Base-by-base conservation (phyloP, 768 basidiomycete species). In the Pulveroboletus sp. region DNA sequence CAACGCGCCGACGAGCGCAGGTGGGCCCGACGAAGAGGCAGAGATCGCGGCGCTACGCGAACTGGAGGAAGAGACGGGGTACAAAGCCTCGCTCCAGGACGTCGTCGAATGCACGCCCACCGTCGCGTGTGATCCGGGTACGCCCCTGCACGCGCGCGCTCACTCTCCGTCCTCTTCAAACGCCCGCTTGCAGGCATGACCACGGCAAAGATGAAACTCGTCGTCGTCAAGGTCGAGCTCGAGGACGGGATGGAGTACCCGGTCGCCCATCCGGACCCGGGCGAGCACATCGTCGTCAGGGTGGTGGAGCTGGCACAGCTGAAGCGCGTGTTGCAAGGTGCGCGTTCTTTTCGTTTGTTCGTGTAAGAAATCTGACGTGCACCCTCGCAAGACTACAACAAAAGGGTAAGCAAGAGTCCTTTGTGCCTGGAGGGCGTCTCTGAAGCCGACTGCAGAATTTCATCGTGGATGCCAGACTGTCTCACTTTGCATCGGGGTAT, bases 21-120 rank as follows among this genome's bases (percentile, higher is more conserved):
- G 42, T 2, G 57, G 39, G 0, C 32, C 47, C 13, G 56, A 49
- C 11, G 95, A 98, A 73, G 81, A 85, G 1, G 76, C 90, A 0
- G 89, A 87, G 67, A 69, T 78, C 16, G 80, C 92, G 2, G 94
- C 93, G 1, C 75, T 93, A 31, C 81, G 95, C 19, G 95, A 98
- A 65, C 77, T 98, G 13, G 77, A 83, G 60, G 95, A 98, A 70
- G 95, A 98, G 68, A 96, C 94, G 3, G 94, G 94, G 5, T 95
- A 81, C 69, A 81, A 77, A 45, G 86, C 85, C 3, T 72, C 77
- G 43, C 56, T 61, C 39, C 49, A 69, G 10, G 65, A 74, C 43
- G 74, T 93, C 26, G 60, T 86, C 27, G 79, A 90, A 52, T 71
- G 76, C 2, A 81, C 82, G 7, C 81, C 84, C 4, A 57, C 83